These are phyloP conservation scores for Boletus rufocinnamomeus DNA, from an alignment of 768 basidiomycete species.

Conservation along the genomic window DNA sequence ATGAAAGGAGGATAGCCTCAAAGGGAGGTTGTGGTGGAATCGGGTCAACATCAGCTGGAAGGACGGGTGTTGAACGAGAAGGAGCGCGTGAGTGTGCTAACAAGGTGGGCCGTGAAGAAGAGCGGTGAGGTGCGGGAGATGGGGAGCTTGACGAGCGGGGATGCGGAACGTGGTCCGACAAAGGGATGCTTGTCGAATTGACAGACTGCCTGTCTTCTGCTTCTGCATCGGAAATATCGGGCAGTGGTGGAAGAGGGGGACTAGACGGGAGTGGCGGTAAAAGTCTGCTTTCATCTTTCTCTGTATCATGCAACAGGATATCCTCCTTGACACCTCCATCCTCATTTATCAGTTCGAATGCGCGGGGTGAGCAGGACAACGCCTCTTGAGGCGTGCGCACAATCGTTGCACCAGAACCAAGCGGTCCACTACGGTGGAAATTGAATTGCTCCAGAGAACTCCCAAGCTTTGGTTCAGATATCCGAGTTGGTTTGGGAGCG, in stretches of 20 bases:
- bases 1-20: slow-evolving; percentile 64
- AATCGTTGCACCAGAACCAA: slow-evolving; percentile 73
- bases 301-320: slow-evolving; percentile 12
- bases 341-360: slow-evolving; percentile 11
- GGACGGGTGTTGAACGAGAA: slow-evolving; percentile 48
- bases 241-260: slow-evolving; percentile 59
- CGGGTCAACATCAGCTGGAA: slow-evolving; percentile 47
- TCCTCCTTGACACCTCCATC: slow-evolving; percentile 14
- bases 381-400: slow-evolving; percentile 84
- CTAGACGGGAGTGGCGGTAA: slow-evolving; percentile 36
- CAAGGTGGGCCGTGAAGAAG: slow-evolving; percentile 37
- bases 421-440: slow-evolving; percentile 44
- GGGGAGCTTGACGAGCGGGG: slow-evolving; percentile 37
- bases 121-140: slow-evolving; percentile 33
- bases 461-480: slow-evolving; percentile 45
- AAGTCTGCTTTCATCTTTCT: slow-evolving; percentile 21
- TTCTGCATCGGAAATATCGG: slow-evolving; percentile 23
- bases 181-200: slow-evolving; percentile 25
- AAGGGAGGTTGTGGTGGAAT: slow-evolving; percentile 60
- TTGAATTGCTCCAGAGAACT: slow-evolving; percentile 36
- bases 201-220: slow-evolving; percentile 1
- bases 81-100: slow-evolving; percentile 36
- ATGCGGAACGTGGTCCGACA: slow-evolving; percentile 29
- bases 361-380: slow-evolving; percentile 39
- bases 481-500: slow-evolving; percentile 42